Conservation (phyloP, 257 asterid species). For the Solanum medicagineum region DNA sequence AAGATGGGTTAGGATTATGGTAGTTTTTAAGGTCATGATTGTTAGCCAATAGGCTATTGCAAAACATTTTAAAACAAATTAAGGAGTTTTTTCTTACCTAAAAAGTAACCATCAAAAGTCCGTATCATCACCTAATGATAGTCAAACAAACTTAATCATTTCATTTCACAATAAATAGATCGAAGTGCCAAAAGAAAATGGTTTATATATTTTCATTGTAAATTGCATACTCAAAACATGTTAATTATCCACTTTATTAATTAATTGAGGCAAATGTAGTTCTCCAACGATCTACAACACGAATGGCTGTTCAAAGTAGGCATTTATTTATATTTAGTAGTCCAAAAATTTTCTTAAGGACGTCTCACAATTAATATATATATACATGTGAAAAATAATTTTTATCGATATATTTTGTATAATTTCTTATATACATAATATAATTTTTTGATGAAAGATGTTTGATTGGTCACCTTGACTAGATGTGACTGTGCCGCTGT, state of each 20-base stretch:
- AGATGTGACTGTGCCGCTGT: too few relatives aligned
- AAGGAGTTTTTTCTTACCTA: background rate
- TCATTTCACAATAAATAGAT: background rate
- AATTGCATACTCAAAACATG: background rate
- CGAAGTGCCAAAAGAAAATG: background rate
- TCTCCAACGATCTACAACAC: too few relatives aligned
- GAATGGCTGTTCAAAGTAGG: background rate
- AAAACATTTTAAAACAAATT: background rate
- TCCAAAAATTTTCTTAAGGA: too few relatives aligned
- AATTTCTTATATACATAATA: too few relatives aligned
- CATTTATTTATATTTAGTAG: background rate
- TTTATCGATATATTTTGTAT: too few relatives aligned
- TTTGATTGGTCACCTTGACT: too few relatives aligned
- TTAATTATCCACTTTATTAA: background rate
- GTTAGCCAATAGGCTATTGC: background rate
- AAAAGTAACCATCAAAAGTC: background rate
- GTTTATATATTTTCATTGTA: background rate
- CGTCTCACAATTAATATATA: too few relatives aligned
- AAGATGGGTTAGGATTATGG: background rate
- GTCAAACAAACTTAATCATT: background rate
- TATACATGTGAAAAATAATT: too few relatives aligned
- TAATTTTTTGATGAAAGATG: too few relatives aligned
- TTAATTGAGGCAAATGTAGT: background rate
- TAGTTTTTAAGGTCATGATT: background rate
- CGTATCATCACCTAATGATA: background rate